Evolutionary conservation across 1,139 yeast genomes (phyloP).

Genomic region (Sugiyamaella grinbergsii): DNA sequence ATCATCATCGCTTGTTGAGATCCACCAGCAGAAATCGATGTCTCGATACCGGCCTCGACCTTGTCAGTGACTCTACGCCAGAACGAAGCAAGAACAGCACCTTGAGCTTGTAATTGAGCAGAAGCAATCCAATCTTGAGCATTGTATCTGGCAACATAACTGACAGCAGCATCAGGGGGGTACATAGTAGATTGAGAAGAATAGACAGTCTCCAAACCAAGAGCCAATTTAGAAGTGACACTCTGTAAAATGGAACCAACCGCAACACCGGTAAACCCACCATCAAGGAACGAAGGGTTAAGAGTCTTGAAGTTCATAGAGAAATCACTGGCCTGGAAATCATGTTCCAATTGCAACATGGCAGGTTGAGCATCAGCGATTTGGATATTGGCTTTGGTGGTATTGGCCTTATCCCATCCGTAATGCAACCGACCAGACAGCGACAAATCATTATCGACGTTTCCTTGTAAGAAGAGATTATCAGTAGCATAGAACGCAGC

Average conservation of each 20-base stretch:
- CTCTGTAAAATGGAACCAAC: slow-evolving; percentile 91
- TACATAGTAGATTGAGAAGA: slow-evolving; percentile 70
- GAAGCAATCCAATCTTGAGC: slow-evolving; percentile 90
- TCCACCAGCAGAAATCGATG: slow-evolving; percentile 78
- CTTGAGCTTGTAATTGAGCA: slow-evolving; percentile 93
- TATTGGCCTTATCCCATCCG: slow-evolving; percentile 81
- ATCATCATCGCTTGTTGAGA: slow-evolving; percentile 60
- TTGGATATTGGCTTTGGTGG: slow-evolving; percentile 87
- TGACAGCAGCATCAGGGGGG: slow-evolving; percentile 92
- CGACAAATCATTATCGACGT: slow-evolving; percentile 81
- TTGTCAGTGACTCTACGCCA: slow-evolving; percentile 91
- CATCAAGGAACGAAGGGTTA: slow-evolving; percentile 79
- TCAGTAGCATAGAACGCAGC: slow-evolving; percentile 90
- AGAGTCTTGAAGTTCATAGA: slow-evolving; percentile 86
- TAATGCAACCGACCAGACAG: slow-evolving; percentile 89
- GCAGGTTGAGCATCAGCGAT: slow-evolving; percentile 87
- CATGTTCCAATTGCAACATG: slow-evolving; percentile 96
- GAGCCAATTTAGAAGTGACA: slow-evolving; percentile 75
- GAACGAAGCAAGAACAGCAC: slow-evolving; percentile 84
- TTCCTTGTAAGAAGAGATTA: slow-evolving; percentile 84
- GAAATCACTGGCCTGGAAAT: slow-evolving; percentile 85
- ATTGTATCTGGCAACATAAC: slow-evolving; percentile 88
- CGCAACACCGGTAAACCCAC: slow-evolving; percentile 85
- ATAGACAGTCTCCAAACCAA: slow-evolving; percentile 93
- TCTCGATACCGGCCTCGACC: slow-evolving; percentile 96